phyloP scores from a whole-genome alignment of 1,139 yeast genomes.

The Nakaseomyces uthaithaninus region DNA sequence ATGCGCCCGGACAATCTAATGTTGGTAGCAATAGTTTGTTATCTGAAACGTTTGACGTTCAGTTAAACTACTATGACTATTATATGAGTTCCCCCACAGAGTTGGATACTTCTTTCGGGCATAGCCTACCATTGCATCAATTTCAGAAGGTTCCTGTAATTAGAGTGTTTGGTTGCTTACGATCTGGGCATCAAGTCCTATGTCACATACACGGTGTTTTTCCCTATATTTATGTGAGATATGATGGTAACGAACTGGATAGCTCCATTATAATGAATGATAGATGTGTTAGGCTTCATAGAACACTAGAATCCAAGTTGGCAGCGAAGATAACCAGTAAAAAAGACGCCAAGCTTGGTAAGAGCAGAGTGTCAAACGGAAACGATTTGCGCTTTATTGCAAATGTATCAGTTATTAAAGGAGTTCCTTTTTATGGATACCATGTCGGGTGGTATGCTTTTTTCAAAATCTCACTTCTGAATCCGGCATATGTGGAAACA shows the following conservation, averaged over 20 bases:
- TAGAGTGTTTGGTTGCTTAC: slow-evolving; percentile 63
- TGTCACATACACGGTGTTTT: slow-evolving; percentile 78
- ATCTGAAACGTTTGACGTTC: slow-evolving; percentile 17
- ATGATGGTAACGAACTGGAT: slow-evolving; percentile 35
- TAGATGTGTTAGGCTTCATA: slow-evolving; percentile 29
- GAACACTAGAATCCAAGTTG: slow-evolving; percentile 22
- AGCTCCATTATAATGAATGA: slow-evolving; percentile 20
- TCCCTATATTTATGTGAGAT: slow-evolving; percentile 71
- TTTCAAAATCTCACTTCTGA: slow-evolving; percentile 59
- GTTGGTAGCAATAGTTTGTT: slow-evolving; percentile 14
- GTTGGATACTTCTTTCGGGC: slow-evolving; percentile 34
- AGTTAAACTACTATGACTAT: slow-evolving; percentile 46
- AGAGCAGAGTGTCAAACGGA: not conserved
- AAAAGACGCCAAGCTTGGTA: not conserved
- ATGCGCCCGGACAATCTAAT: too few relatives aligned
- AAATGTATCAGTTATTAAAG: slow-evolving; percentile 60
- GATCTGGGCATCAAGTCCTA: slow-evolving; percentile 46
- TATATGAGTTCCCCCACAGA: slow-evolving; percentile 46
- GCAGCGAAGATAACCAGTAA: slow-evolving; percentile 11
- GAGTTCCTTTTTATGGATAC: slow-evolving; percentile 77
- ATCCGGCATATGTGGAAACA: slow-evolving; percentile 53
- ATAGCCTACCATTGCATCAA: slow-evolving; percentile 27
- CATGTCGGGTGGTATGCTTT: slow-evolving; percentile 54
- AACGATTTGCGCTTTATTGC: slow-evolving; percentile 46
- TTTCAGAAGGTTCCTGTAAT: slow-evolving; percentile 61